A percentile compares a stretch with the other conserved stretches of the same genome.
phyloP scores from a whole-genome alignment of 1,284 basidiomycete species.

The Ganoderma sinense region DNA sequence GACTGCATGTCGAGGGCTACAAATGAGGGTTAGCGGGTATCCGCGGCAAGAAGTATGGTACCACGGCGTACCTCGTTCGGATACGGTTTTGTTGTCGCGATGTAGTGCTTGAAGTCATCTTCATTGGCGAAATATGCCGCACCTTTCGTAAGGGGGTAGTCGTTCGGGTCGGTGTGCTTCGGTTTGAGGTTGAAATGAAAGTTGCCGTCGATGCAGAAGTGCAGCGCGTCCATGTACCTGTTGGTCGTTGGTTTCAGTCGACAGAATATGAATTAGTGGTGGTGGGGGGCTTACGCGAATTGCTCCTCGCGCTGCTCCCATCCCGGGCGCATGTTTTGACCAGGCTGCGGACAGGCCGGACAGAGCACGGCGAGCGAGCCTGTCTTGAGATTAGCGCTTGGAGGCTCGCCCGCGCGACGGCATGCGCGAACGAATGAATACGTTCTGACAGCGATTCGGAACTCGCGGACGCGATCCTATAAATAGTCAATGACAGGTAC shows the following conservation, averaged over 20 bases:
- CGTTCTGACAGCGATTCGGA: constrained; percentile 17
- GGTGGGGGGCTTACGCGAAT: background rate
- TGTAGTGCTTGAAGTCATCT: constrained; percentile 14
- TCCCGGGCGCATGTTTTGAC: background rate
- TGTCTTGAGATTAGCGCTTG: background rate
- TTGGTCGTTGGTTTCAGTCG: background rate
- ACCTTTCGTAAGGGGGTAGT: constrained; percentile 12
- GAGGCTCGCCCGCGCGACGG: background rate
- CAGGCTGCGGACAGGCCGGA: background rate
- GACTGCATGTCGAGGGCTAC: constrained; percentile 7
- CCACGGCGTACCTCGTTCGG: constrained; percentile 8
- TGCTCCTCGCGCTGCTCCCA: background rate
- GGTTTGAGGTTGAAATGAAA: constrained; percentile 20
- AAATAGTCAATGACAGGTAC: background rate
- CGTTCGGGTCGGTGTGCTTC: constrained; percentile 15
- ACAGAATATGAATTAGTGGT: too few relatives aligned
- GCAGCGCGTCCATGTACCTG: constrained; percentile 17
- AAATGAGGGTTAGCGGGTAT: background rate
- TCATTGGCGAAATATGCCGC: constrained; percentile 17
- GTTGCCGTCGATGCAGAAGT: constrained; percentile 20
- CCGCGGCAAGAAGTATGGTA: too few relatives aligned
- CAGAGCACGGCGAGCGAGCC: background rate
- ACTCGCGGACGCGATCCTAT: constrained; percentile 31
- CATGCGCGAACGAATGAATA: constrained; percentile 15
- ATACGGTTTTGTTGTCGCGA: background rate